These are phyloP conservation scores for Vitis hybrid DNA, from an alignment of 177 flowering plant species.

Conservation along the genomic window DNA sequence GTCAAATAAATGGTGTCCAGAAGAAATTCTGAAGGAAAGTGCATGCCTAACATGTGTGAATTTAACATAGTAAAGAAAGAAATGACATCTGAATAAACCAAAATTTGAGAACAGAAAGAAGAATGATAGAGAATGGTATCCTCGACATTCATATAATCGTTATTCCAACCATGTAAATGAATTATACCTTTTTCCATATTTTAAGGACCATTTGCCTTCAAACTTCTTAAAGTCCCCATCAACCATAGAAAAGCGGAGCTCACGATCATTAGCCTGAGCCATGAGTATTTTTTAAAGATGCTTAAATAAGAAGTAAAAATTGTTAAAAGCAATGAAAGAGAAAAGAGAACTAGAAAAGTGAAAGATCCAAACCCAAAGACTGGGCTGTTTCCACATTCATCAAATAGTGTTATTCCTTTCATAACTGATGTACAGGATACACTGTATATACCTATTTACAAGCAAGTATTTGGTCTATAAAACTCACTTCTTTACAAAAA, in stretches of 20 bases:
- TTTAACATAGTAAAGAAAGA: not conserved
- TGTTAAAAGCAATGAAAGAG: not conserved
- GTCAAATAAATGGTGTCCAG: no score
- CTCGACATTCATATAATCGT: not conserved
- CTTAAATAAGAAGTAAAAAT: not conserved
- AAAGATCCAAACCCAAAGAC: no score
- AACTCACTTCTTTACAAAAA: no score
- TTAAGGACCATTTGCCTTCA: constrained; percentile 90
- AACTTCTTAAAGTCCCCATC: constrained; percentile 98
- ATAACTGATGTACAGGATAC: no score
- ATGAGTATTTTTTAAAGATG: constrained; percentile 3
- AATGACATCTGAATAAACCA: not conserved
- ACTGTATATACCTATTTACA: no score
- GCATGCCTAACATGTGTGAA: not conserved
- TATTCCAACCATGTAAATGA: not conserved
- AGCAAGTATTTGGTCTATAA: no score
- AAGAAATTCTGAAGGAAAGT: not conserved
- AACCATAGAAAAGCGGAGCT: constrained; percentile 91
- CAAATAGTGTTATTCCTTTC: no score
- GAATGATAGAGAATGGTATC: not conserved
- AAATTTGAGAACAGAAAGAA: not conserved
- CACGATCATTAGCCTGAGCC: constrained; percentile 58
- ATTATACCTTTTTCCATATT: constrained; percentile 60
- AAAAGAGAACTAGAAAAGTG: not conserved
- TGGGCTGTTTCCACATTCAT: no score